A percentile compares a stretch with the other conserved stretches of the same genome.
Evolutionary conservation across 805 yeast species (phyloP).

Genomic region (Hanseniaspora vineae): DNA sequence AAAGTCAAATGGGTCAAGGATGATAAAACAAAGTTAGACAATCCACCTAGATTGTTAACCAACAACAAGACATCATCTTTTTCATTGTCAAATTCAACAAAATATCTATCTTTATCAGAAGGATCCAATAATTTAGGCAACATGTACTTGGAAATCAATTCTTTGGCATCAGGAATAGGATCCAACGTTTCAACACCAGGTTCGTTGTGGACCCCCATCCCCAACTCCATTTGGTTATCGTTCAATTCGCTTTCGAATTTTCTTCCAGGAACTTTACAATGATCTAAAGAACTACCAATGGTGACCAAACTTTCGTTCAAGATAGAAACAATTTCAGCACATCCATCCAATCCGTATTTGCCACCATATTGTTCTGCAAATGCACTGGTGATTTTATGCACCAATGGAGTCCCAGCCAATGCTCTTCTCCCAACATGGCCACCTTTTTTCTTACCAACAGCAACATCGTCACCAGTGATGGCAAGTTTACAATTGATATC

Average conservation of each 20-base stretch:
- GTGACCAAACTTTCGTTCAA: constrained; percentile 64
- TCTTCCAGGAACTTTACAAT: constrained; percentile 82
- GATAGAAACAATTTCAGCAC: constrained; percentile 44
- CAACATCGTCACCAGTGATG: constrained; percentile 82
- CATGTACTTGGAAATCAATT: constrained; percentile 42
- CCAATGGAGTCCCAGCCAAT: constrained; percentile 78
- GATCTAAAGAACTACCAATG: constrained; percentile 79
- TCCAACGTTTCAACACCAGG: constrained; percentile 55
- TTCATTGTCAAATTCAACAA: constrained; percentile 46
- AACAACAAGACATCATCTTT: constrained; percentile 59
- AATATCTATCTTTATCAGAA: constrained; percentile 65
- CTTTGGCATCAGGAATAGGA: constrained; percentile 56
- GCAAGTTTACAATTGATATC: constrained; percentile 65
- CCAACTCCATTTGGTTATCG: constrained; percentile 66
- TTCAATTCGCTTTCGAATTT: constrained; percentile 40
- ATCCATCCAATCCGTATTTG: constrained; percentile 36
- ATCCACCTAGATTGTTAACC: constrained; percentile 82
- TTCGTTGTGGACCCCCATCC: constrained; percentile 94
- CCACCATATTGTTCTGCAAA: constrained; percentile 33
- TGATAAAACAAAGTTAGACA: constrained; percentile 65
- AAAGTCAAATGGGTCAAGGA: constrained; percentile 55
- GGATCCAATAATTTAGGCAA: constrained; percentile 47
- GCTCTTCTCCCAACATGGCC: constrained; percentile 92
- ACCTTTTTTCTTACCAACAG: constrained; percentile 83
- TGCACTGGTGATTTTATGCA: constrained; percentile 79